Evolutionary conservation across 1,284 basidiomycete genomes (phyloP).

Genomic region (Ceratobasidium sp.): DNA sequence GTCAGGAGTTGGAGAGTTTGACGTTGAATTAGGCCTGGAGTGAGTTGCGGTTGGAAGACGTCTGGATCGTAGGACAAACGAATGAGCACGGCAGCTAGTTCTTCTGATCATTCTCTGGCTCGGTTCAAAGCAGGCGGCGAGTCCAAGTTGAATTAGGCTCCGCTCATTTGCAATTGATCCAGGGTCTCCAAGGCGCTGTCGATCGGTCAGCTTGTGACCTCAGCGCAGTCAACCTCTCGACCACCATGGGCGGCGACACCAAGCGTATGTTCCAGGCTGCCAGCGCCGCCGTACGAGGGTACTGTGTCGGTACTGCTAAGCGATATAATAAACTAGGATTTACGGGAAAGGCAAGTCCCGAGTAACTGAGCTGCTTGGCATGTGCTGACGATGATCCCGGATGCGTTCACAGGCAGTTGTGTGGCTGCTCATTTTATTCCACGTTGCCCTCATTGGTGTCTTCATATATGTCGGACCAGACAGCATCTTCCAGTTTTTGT

Average conservation of each 20-base stretch:
- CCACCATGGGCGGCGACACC: constrained; percentile 30
- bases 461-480: constrained; percentile 66
- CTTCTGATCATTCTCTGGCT: constrained; percentile 11
- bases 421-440: constrained; percentile 57
- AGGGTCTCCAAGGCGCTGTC: constrained; percentile 8
- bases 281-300: not conserved
- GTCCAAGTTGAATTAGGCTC: constrained; percentile 19
- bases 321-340: constrained; percentile 59
- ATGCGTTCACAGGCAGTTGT: constrained; percentile 49
- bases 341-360: constrained; percentile 58
- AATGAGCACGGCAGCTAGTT: constrained; percentile 7
- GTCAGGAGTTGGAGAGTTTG: not conserved
- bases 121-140: not conserved
- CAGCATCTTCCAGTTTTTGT: constrained; percentile 69
- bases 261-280: constrained; percentile 9
- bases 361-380: not conserved
- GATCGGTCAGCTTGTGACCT: constrained; percentile 22
- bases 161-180: constrained; percentile 17
- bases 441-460: constrained; percentile 52
- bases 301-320: constrained; percentile 8
- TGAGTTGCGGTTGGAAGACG: not conserved
- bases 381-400: not conserved
- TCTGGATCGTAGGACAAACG: not conserved
- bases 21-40: not conserved
- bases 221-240: constrained; percentile 13